Conservation (phyloP, 306 rosid genomes). For the Argentina anserina region DNA sequence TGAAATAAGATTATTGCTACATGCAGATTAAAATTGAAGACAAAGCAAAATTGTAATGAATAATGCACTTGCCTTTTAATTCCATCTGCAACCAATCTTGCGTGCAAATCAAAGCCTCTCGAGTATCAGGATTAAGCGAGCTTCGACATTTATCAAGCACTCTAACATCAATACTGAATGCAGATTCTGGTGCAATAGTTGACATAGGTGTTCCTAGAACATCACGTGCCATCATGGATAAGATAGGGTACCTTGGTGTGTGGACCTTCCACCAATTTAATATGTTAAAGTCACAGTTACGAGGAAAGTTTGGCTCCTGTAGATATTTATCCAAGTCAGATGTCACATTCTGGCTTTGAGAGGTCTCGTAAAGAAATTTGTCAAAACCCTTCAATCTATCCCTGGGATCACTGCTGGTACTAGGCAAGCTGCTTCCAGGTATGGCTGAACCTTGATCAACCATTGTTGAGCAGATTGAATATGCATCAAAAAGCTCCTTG, state of each 20-base stretch:
- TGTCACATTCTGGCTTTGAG: slow-evolving; percentile 53
- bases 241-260: slow-evolving; percentile 91
- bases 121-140: slow-evolving; percentile 56
- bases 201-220: slow-evolving; percentile 97
- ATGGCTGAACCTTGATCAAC: slow-evolving; percentile 85
- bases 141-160: slow-evolving; percentile 63
- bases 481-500: slow-evolving; percentile 78
- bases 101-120: slow-evolving; percentile 81
- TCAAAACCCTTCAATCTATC: slow-evolving; percentile 93
- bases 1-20: slow-evolving; percentile 16
- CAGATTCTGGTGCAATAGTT: slow-evolving; percentile 63
- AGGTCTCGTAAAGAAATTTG: slow-evolving; percentile 84
- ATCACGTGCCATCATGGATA: slow-evolving; percentile 97
- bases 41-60: background rate
- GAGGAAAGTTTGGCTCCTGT: slow-evolving; percentile 93
- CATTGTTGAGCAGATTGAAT: slow-evolving; percentile 77
- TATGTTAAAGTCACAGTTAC: slow-evolving; percentile 73
- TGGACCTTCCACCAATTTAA: slow-evolving; percentile 98
- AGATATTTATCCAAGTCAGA: slow-evolving; percentile 92
- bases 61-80: slow-evolving; percentile 47
- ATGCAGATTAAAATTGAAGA: slow-evolving; percentile 1
- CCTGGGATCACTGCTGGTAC: slow-evolving; percentile 57
- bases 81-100: slow-evolving; percentile 86
- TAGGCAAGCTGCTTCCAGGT: slow-evolving; percentile 76
- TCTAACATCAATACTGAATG: slow-evolving; percentile 60